Conservation (phyloP, 2,329 filamentous ascomycete genomes). For the Talaromyces sp. region DNA sequence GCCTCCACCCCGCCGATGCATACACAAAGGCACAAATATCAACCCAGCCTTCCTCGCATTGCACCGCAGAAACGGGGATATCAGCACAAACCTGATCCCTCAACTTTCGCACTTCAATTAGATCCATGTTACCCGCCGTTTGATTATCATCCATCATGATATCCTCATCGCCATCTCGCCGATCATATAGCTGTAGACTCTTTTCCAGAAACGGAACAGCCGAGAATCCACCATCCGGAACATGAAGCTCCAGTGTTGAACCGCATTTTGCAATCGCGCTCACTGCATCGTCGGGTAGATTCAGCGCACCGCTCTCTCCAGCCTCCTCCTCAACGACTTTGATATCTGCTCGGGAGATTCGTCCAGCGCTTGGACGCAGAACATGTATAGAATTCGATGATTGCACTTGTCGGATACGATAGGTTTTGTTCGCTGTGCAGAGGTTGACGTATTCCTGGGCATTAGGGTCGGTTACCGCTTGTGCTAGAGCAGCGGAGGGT, state of each 20-base stretch:
- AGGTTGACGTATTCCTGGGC: conserved; percentile 55
- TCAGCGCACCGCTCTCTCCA: conserved; percentile 23
- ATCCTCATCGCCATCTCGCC: conserved; percentile 22
- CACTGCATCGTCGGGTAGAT: conserved; percentile 35
- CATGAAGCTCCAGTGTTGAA: conserved; percentile 50
- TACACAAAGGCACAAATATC: conserved; percentile 58
- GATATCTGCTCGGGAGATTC: conserved; percentile 31
- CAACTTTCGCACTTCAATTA: conserved; percentile 28
- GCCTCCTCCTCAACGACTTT: conserved; percentile 28
- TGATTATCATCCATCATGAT: conserved; percentile 19
- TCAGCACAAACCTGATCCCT: conserved; percentile 50
- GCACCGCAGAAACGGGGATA: conserved; percentile 55
- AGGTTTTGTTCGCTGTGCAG: conserved; percentile 61
- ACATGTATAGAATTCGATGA: conserved; percentile 67
- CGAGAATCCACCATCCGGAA: conserved; percentile 34
- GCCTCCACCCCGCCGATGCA: conserved; percentile 44
- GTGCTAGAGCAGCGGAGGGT: conserved; percentile 28
- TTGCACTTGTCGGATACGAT: conserved; percentile 64
- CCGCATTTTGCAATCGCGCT: conserved; percentile 49
- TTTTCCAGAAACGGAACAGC: conserved; percentile 34
- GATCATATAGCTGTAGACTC: conserved; percentile 35
- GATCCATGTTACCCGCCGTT: conserved; percentile 31
- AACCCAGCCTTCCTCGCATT: conserved; percentile 56
- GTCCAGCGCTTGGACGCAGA: conserved; percentile 47
- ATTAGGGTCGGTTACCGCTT: conserved; percentile 32